phyloP scores from a whole-genome alignment of 148 eudicot species.

The Agrostemma githago region DNA sequence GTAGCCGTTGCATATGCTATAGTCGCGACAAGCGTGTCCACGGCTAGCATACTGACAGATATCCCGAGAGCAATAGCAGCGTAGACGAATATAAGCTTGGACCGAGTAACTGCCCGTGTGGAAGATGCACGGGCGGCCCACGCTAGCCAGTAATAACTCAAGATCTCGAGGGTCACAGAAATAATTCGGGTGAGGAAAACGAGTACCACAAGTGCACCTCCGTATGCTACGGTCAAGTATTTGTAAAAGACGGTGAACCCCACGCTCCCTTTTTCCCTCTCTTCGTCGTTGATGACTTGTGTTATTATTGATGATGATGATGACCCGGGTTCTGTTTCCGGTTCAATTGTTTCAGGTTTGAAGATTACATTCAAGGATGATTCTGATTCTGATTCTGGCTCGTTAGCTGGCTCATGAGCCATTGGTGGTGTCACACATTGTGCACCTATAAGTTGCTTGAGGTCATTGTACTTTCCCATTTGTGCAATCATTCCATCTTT shows the following conservation, averaged over 20 bases:
- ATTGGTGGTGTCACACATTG: neutral
- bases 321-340: neutral
- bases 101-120: neutral
- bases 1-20: conserved; percentile 15
- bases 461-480: neutral
- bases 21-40: conserved; percentile 8
- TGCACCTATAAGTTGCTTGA: neutral
- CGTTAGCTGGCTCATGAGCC: neutral
- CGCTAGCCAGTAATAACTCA: conserved; percentile 19
- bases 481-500: conserved; percentile 17
- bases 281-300: conserved; percentile 18
- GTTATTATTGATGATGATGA: neutral
- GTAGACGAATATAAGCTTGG: conserved; percentile 11
- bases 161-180: neutral
- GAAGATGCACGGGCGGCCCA: conserved; percentile 17
- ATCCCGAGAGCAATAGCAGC: conserved; percentile 7
- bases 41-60: conserved; percentile 7
- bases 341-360: neutral
- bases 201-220: conserved; percentile 10
- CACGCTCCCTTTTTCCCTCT: conserved; percentile 13
- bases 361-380: too few relatives aligned
- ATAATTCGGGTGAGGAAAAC: neutral
- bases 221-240: conserved; percentile 14
- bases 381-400: too few relatives aligned
- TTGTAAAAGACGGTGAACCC: conserved; percentile 13